phyloP scores from a whole-genome alignment of 139 green algal species.

The Picochlorum sp. region DNA sequence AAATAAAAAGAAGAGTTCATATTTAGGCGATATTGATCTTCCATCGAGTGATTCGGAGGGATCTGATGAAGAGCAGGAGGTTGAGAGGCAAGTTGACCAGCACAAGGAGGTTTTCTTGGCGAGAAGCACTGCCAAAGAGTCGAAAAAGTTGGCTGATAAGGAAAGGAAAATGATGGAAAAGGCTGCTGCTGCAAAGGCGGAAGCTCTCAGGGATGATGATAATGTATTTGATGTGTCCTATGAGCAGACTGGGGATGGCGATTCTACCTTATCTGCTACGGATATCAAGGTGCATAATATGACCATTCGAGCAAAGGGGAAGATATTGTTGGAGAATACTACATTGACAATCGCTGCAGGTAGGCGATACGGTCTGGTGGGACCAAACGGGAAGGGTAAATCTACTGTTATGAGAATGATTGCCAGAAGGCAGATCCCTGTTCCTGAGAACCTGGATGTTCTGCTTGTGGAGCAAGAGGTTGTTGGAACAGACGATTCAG shows the following conservation, averaged over 20 bases:
- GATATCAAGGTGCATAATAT: slow-evolving; percentile 98
- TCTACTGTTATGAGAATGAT: slow-evolving; percentile 95
- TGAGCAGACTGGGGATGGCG: slow-evolving; percentile 62
- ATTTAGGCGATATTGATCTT: slow-evolving; percentile 88
- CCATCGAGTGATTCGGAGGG: slow-evolving; percentile 60
- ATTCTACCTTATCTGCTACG: slow-evolving; percentile 44
- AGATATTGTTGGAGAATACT: slow-evolving; percentile 93
- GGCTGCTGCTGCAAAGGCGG: slow-evolving; percentile 61
- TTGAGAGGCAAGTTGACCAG: slow-evolving; percentile 31
- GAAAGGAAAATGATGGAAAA: slow-evolving; percentile 74
- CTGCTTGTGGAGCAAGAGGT: slow-evolving; percentile 99
- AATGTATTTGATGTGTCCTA: slow-evolving; percentile 95
- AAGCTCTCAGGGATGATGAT: slow-evolving; percentile 86
- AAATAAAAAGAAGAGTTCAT: slow-evolving; percentile 24
- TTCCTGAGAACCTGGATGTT: slow-evolving; percentile 94
- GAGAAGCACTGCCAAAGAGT: slow-evolving; percentile 47
- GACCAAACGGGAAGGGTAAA: slow-evolving; percentile 90
- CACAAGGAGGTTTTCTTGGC: neutral
- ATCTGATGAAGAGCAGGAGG: slow-evolving; percentile 63
- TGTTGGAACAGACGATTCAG: slow-evolving; percentile 58
- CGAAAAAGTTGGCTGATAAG: slow-evolving; percentile 74
- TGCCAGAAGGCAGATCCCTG: slow-evolving; percentile 82
- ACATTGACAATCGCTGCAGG: slow-evolving; percentile 81
- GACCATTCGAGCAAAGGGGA: slow-evolving; percentile 93
- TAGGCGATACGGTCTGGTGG: slow-evolving; percentile 71